phyloP scores from a whole-genome alignment of 768 basidiomycete genomes.

The Phlegmacium glaucopus region DNA sequence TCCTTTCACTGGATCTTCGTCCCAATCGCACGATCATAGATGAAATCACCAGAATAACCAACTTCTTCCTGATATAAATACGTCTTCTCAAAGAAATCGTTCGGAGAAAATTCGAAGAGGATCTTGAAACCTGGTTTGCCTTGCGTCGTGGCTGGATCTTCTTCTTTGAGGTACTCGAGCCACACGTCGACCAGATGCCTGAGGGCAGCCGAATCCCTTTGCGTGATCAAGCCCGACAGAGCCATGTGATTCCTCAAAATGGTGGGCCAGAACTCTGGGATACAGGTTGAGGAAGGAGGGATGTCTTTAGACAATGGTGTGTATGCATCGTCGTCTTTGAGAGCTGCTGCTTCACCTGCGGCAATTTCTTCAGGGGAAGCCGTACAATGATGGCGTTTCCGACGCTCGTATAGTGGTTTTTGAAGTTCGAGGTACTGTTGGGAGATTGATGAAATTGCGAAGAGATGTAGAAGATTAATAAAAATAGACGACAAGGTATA shows the following conservation, averaged over 20 bases:
- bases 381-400: constrained; percentile 76
- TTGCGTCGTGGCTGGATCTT: constrained; percentile 42
- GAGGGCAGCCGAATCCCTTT: constrained; percentile 86
- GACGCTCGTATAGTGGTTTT: constrained; percentile 84
- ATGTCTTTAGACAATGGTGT: constrained; percentile 54
- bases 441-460: background rate
- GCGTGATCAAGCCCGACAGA: constrained; percentile 86
- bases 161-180: constrained; percentile 66
- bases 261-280: constrained; percentile 98
- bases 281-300: constrained; percentile 43
- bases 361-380: constrained; percentile 82
- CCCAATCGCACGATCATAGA: constrained; percentile 94
- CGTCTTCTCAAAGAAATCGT: constrained; percentile 94
- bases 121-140: constrained; percentile 91
- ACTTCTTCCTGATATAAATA: constrained; percentile 92
- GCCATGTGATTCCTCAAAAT: constrained; percentile 90
- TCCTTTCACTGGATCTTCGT: constrained; percentile 96
- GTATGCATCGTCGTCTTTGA: constrained; percentile 76
- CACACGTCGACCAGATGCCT: constrained; percentile 79
- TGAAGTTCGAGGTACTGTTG: constrained; percentile 70
- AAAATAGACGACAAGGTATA: background rate
- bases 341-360: constrained; percentile 67
- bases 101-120: constrained; percentile 72
- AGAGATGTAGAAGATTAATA: background rate
- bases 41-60: constrained; percentile 94